These are phyloP conservation scores for Colletotrichum tamarilloi DNA, from an alignment of 2,329 filamentous ascomycete genomes.

Conservation along the genomic window DNA sequence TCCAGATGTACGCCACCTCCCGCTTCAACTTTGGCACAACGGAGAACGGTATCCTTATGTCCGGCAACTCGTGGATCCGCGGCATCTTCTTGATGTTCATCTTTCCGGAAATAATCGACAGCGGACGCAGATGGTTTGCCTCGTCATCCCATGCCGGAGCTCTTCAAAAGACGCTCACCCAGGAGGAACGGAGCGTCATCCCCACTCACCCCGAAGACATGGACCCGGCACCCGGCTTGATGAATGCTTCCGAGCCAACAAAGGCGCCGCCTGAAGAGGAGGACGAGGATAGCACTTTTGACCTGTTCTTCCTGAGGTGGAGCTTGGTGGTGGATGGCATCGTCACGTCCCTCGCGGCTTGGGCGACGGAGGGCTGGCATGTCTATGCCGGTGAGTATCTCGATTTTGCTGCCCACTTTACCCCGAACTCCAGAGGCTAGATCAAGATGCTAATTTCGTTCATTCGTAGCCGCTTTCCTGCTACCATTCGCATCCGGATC, in stretches of 20 bases:
- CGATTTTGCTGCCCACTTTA: background rate
- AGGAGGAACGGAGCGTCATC: constrained; percentile 39
- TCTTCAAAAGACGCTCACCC: constrained; percentile 20
- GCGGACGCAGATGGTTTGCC: constrained; percentile 53
- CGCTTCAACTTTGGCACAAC: constrained; percentile 65
- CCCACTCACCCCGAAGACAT: constrained; percentile 53
- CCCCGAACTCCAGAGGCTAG: background rate
- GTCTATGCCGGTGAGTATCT: constrained; percentile 67
- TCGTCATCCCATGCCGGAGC: constrained; percentile 25
- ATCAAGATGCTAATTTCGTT: background rate
- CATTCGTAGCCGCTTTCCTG: constrained; percentile 64
- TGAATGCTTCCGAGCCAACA: constrained; percentile 58
- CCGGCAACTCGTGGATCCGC: constrained; percentile 64
- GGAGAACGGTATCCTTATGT: constrained; percentile 68
- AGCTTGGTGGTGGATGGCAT: constrained; percentile 73
- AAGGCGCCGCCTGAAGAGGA: constrained; percentile 46
- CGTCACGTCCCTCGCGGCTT: constrained; percentile 71
- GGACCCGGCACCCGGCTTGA: constrained; percentile 52
- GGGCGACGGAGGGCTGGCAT: constrained; percentile 73
- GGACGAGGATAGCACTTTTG: constrained; percentile 67
- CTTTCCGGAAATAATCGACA: constrained; percentile 63
- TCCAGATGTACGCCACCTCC: constrained; percentile 69
- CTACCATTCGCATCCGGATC: constrained; percentile 77
- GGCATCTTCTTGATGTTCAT: constrained; percentile 65
- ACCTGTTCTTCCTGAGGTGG: constrained; percentile 74